Base-by-base conservation (phyloP, 2,329 filamentous ascomycete genomes). In the Alternaria rosae region DNA sequence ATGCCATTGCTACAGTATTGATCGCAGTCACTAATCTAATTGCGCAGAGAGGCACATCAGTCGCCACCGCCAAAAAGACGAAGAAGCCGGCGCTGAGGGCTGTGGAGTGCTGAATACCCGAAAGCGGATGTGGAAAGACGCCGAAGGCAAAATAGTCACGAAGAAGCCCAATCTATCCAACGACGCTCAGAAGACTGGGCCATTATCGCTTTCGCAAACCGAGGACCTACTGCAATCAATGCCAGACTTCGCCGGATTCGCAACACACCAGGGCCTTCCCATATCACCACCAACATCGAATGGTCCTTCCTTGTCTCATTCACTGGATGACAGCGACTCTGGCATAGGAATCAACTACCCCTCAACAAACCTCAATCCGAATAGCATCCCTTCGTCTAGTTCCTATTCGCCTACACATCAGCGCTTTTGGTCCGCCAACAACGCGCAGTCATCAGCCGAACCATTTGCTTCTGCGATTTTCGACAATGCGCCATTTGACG, bases 21-120 rank as follows among this genome's bases (percentile, higher is more conserved):
- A 17, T 38, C 35, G 35, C 45, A n/a, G 28, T 43, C 23, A 57
- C 70, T 78, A 55, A 78, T 69, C 12, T 54, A 11, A 12, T 62
- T 64, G 58, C 44, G 26, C 59, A 88, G 87, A 85, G 42, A 82
- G 88, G 66, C 88, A 90, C 73, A 85, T 89, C 80, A 72, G 75
- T 52, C 81, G 84, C 7, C 84, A 85, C 70, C 81, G 80, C 10
- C 83, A 87, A 60, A 86, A 84, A 62, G 86, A 88, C 70, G 79
- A 83, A 32, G 85, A 87, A 78, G 85, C 85, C 64, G 84, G 85
- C 42, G 84, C 84, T 15, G 81, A 83, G 65, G 85, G 85, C 13
- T 78, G 76, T 44, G 84, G 84, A 28, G 73, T 82, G 28, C 73
- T 88, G 13, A 85, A 86, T 61, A 88, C 86, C 6, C 79, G 86